Base-by-base conservation (phyloP, 352 stramenopile species). In the Phytophthora chlamydospora region DNA sequence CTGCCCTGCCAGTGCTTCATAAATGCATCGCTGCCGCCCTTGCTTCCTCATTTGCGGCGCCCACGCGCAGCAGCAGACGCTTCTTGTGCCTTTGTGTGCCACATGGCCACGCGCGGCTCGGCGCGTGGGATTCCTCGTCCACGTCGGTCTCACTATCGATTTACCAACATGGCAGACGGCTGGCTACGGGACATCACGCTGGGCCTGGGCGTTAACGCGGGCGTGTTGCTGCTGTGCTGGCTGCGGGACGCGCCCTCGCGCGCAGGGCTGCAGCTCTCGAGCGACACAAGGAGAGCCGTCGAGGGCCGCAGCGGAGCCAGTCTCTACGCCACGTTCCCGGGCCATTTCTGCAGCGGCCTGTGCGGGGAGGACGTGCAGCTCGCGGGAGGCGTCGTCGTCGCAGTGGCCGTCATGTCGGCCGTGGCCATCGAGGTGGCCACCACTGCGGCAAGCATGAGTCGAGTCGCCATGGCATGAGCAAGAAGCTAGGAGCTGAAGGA, bases 61-160 rank as follows among this genome's bases (percentile, higher is more conserved):
- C 12, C 38, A 43, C 11, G 42, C 42, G 21, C 42, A 9, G 33
- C 19, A 13, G 47, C 13, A 45, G 56, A 14, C 35, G 34, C 31
- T 62, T 52, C 38, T 43, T 16, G 38, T 43, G 36, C 21, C 21
- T 24, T 24, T 48, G 57, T 58, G 17, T 41, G 49, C 17, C 58
- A 61, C 61, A 65, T 53, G 31, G 61, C 61, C 61, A 69, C 61
- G 61, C 61, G 60, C 60, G 46, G 24, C 57, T 42, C 43, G 42
- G 46, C 34, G 41, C 38, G 60, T 48, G 39, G 46, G 62, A 63
- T 60, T 53, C 43, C 29, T 4, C 32, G 16, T 17, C 17, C 4
- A 24, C 13, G 6, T 34, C 41, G 33, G 17, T 49, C 21, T 40
- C 58, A 66, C 58, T 61, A 61, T 61, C 49, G 17, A 45, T 41